Evolutionary conservation across 345 rosid species (phyloP).

Genomic region (Euphorbia lathyris): DNA sequence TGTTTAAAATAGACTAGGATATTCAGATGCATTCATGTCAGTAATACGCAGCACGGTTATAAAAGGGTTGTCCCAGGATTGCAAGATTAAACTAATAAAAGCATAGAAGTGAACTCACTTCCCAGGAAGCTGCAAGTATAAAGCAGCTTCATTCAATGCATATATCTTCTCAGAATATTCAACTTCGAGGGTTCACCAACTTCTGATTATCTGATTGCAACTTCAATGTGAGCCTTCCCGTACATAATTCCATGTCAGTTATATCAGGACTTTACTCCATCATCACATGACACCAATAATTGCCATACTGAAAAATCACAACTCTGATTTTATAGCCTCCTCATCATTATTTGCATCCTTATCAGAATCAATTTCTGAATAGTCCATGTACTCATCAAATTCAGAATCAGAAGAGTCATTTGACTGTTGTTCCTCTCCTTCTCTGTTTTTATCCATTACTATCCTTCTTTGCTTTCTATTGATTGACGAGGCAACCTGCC

Average conservation of each 20-base stretch:
- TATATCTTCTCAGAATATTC: no score
- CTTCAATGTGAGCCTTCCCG: not conserved
- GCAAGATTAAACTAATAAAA: no score
- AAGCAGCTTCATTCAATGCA: no score
- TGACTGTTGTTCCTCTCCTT: constrained; percentile 8
- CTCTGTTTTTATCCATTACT: not conserved
- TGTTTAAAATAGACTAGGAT: no score
- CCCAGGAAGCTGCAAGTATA: no score
- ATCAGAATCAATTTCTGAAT: not conserved
- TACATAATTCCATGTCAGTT: not conserved
- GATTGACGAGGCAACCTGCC: not conserved
- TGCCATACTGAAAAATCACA: not conserved
- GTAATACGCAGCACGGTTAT: no score
- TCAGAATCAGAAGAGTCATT: constrained; percentile 11
- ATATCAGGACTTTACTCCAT: not conserved
- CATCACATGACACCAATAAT: not conserved
- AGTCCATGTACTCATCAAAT: not conserved
- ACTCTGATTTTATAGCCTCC: not conserved
- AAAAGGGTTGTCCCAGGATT: no score
- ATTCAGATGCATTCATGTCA: no score
- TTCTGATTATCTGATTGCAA: not conserved
- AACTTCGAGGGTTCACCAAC: not conserved
- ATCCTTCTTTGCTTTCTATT: not conserved
- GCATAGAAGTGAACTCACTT: no score
- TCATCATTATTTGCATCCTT: not conserved